Evolutionary conservation across 73 alveolate species (phyloP).

Genomic region (Uronychia setigera): DNA sequence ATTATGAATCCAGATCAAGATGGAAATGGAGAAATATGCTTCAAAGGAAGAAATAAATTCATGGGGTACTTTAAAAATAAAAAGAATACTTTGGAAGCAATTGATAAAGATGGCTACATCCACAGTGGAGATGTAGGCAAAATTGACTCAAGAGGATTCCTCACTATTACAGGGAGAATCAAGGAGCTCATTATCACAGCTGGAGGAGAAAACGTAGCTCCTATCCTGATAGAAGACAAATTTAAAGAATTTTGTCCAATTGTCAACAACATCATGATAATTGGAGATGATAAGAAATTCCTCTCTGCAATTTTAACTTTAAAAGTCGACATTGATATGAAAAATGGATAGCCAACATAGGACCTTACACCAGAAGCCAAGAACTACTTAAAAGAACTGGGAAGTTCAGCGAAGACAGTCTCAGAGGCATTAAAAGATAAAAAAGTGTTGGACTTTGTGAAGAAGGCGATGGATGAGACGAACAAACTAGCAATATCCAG

Average conservation of each 20-base stretch:
- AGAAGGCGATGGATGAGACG: constrained; percentile 17
- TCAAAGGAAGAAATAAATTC: constrained; percentile 78
- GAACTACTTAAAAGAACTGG: constrained; percentile 8
- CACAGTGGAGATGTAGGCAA: constrained; percentile 87
- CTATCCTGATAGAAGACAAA: constrained; percentile 57
- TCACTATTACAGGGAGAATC: constrained; percentile 62
- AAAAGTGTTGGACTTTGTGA: constrained; percentile 6
- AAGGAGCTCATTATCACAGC: constrained; percentile 71
- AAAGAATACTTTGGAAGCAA: constrained; percentile 64
- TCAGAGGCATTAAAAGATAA: constrained; percentile 21
- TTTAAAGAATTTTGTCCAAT: constrained; percentile 37
- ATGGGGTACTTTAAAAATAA: constrained; percentile 84
- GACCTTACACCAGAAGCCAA: constrained; percentile 23
- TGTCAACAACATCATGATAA: constrained; percentile 49
- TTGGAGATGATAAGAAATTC: constrained; percentile 62
- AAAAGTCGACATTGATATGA: constrained; percentile 44
- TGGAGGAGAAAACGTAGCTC: constrained; percentile 79
- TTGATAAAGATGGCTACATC: constrained; percentile 73
- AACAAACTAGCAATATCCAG: constrained; percentile 48
- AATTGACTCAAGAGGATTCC: constrained; percentile 44
- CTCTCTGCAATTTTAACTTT: constrained; percentile 47
- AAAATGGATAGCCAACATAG: constrained; percentile 11
- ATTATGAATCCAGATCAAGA: constrained; percentile 47
- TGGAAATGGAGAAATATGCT: constrained; percentile 85
- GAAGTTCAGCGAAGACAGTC: constrained; percentile 7